Percentiles rank a stretch among this genome's conserved stretches.
phyloP scores from a whole-genome alignment of 2,329 filamentous ascomycete genomes.

The Zasmidium angulare region DNA sequence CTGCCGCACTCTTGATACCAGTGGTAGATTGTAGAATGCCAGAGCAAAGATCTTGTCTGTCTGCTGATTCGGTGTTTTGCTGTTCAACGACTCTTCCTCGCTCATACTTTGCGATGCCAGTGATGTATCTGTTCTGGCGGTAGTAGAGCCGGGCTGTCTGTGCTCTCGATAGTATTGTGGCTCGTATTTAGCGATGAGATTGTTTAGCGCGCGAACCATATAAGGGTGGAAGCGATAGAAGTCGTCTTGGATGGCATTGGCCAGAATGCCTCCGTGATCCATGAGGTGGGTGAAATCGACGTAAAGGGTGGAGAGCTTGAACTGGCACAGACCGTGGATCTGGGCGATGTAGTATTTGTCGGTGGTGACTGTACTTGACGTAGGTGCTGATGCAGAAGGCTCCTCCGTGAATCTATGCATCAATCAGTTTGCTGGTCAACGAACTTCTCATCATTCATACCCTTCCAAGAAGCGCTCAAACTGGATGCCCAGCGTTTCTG shows the following conservation, averaged over 20 bases:
- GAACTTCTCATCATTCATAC: too few species aligned
- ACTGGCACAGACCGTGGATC: conserved; percentile 73
- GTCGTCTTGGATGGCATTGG: conserved; percentile 80
- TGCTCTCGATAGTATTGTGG: conserved; percentile 92
- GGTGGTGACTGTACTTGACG: conserved; percentile 69
- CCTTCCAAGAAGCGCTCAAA: conserved; percentile 80
- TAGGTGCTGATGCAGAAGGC: conserved; percentile 62
- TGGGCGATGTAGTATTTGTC: conserved; percentile 85
- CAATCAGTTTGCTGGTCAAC: too few species aligned
- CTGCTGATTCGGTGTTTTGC: conserved; percentile 85
- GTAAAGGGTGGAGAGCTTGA: conserved; percentile 80
- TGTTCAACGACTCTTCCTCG: conserved; percentile 57
- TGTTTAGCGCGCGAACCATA: conserved; percentile 83
- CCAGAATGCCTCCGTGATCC: conserved; percentile 74
- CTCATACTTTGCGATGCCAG: conserved; percentile 60
- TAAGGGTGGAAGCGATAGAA: conserved; percentile 97
- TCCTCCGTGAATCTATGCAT: conserved; percentile 63
- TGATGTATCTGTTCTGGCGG: conserved; percentile 64
- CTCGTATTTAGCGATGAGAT: conserved; percentile 91
- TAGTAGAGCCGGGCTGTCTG: conserved; percentile 74
- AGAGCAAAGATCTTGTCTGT: conserved; percentile 94
- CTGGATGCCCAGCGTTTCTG: conserved; percentile 69
- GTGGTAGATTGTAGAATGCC: conserved; percentile 88
- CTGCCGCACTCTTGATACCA: conserved; percentile 81
- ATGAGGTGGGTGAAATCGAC: conserved; percentile 84